These are phyloP conservation scores for Nannochloropsis gaditana DNA, from an alignment of 108 stramenopile species.

Conservation along the genomic window DNA sequence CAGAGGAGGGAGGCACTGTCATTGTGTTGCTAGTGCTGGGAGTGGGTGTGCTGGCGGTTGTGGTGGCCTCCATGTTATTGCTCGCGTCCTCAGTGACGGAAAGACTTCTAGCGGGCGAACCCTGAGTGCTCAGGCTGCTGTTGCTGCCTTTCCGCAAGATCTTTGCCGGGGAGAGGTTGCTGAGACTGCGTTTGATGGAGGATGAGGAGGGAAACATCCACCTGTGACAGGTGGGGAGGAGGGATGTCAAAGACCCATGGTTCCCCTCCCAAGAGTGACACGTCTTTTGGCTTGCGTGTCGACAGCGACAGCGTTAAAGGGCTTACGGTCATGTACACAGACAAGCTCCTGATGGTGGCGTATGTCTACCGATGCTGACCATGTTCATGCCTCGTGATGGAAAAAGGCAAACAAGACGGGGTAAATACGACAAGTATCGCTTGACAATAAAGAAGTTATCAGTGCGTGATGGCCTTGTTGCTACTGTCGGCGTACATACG, in stretches of 20 bases:
- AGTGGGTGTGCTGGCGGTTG: background rate
- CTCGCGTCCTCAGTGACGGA: background rate
- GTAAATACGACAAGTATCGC: too few relatives aligned
- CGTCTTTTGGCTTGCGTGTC: too few relatives aligned
- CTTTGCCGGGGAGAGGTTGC: background rate
- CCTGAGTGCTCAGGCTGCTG: background rate
- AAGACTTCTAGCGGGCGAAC: background rate
- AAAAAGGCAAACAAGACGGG: too few relatives aligned
- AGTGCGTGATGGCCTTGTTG: too few relatives aligned
- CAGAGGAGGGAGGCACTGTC: background rate
- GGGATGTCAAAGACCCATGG: background rate
- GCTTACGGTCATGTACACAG: too few relatives aligned
- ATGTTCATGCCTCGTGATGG: too few relatives aligned
- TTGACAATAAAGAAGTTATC: too few relatives aligned
- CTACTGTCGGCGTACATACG: too few relatives aligned
- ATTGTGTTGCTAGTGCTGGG: background rate
- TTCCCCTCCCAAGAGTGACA: too few relatives aligned
- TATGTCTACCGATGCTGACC: too few relatives aligned
- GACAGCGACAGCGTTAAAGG: too few relatives aligned
- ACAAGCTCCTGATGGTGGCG: too few relatives aligned
- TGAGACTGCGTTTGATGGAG: background rate
- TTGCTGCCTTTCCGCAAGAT: slow-evolving; percentile 18
- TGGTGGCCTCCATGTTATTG: slow-evolving; percentile 2
- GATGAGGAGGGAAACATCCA: background rate
- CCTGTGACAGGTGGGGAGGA: background rate